Conservation (phyloP, 2,329 filamentous ascomycete species). For the Pestalotiopsis sp. region DNA sequence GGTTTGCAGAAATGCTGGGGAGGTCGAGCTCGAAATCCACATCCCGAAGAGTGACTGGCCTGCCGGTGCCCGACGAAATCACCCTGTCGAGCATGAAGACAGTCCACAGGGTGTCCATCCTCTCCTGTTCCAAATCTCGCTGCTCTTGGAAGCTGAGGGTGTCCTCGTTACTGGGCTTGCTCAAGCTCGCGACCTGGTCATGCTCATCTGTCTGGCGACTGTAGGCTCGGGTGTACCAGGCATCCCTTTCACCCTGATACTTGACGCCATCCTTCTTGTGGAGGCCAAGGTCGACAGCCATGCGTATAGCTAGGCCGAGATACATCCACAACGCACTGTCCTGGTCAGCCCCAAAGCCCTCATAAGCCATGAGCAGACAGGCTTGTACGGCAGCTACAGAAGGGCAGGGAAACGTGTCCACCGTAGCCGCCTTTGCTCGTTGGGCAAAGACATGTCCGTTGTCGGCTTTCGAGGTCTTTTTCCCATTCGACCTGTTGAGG, state of each 20-base stretch:
- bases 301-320: slow-evolving; percentile 80
- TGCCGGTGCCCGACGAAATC: slow-evolving; percentile 83
- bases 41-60: slow-evolving; percentile 80
- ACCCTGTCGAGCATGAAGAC: slow-evolving; percentile 86
- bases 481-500: slow-evolving; percentile 49
- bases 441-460: slow-evolving; percentile 78
- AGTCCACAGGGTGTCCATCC: slow-evolving; percentile 86
- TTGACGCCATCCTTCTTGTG: slow-evolving; percentile 78
- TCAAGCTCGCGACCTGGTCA: slow-evolving; percentile 21
- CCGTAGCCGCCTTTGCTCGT: slow-evolving; percentile 77
- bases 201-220: slow-evolving; percentile 33
- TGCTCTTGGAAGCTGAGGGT: slow-evolving; percentile 50
- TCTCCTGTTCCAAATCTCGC: slow-evolving; percentile 73
- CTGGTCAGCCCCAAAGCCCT: slow-evolving; percentile 84
- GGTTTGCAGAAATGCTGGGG: slow-evolving; percentile 48
- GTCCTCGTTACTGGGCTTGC: slow-evolving; percentile 42
- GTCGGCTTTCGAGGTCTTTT: slow-evolving; percentile 58
- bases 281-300: slow-evolving; percentile 78
- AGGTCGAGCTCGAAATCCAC: slow-evolving; percentile 83
- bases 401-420: slow-evolving; percentile 81
- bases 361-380: slow-evolving; percentile 80
- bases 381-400: slow-evolving; percentile 83
- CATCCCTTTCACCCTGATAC: slow-evolving; percentile 55
- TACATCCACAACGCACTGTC: slow-evolving; percentile 96
- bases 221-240: slow-evolving; percentile 47